Base-by-base conservation (phyloP, 192 early-diverging fungal species). In the Rhizophagus sp. region DNA sequence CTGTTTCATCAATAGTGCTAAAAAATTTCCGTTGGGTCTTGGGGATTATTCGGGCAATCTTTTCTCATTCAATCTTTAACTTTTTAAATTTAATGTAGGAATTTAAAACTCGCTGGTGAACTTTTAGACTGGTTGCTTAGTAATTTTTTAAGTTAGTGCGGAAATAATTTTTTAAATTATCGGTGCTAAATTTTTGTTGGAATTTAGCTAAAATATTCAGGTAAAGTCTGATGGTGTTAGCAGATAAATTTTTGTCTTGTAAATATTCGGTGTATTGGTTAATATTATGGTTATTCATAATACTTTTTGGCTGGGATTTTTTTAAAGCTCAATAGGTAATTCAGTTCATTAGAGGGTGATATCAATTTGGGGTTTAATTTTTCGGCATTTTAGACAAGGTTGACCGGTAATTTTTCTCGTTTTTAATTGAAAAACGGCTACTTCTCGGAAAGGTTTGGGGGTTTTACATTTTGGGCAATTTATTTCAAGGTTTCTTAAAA, bases 71-170 rank as follows among this genome's bases (percentile, higher is more conserved):
- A 0, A 73, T 15, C 25, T 73, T 41, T 52, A 73, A 52, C 52
- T 34, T 19, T n/a, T 73, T 73, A 73, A 73, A 73, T 50, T 52
- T 73, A 4, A 34, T 34, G 19, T 73, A 73, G 34, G 72, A 73
- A 25, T n/a, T 30, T 1, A 73, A 27, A 52, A 47, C 39, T 12
- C 52, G 22, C 30, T 34, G 72, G 2, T 30, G 33, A 19, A 49
- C 41, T 73, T 73, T 73, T 73, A 73, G 52, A 52, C 24, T 73
- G 25, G 1, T 73, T 2, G 72, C 24, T 73, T 73, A 2, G n/a
- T 73, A 73, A 0, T 73, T 73, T 63, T 63, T 69, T 36, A 69
- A 69, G 15, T 41, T 69, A 34, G 67, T 69, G 67, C 67, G 67
- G 10, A 69, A 69, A 41, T 69, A 69, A 3, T 69, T 12, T 69